Percentiles rank a stretch among this genome's conserved stretches.
Conservation (phyloP, 2,329 filamentous ascomycete genomes). For the Fusarium chlamydosporum region DNA sequence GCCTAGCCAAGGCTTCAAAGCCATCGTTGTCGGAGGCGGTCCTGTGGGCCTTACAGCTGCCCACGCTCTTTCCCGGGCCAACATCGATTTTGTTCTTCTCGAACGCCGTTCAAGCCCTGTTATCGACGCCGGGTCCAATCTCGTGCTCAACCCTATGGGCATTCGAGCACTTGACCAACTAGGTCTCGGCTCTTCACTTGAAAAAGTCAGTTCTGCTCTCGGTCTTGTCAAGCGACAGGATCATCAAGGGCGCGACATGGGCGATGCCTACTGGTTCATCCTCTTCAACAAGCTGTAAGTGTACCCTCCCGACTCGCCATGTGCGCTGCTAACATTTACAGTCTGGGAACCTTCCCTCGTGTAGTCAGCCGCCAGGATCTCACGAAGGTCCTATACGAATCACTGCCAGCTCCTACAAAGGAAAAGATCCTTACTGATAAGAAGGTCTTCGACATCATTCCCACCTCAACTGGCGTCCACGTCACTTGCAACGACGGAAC, state of each 20-base stretch:
- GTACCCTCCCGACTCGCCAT: accelerated
- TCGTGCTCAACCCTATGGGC: slow-evolving; percentile 52
- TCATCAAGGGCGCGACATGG: slow-evolving; percentile 48
- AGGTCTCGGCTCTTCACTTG: slow-evolving; percentile 47
- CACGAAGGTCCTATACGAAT: slow-evolving; percentile 52
- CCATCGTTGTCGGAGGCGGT: slow-evolving; percentile 51
- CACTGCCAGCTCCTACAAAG: slow-evolving; percentile 51
- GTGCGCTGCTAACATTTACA: slow-evolving; percentile 8
- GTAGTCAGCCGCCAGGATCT: slow-evolving; percentile 57
- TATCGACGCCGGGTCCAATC: slow-evolving; percentile 52
- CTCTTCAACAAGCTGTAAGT: slow-evolving; percentile 48
- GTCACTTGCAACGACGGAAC: slow-evolving; percentile 43
- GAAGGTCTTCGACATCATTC: slow-evolving; percentile 38
- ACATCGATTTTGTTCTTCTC: slow-evolving; percentile 59
- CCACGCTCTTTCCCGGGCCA: slow-evolving; percentile 46
- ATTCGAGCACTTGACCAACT: slow-evolving; percentile 55
- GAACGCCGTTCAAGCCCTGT: slow-evolving; percentile 52
- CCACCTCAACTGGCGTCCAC: slow-evolving; percentile 14
- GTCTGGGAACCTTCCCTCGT: slow-evolving; percentile 47
- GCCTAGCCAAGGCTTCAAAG: slow-evolving; percentile 25
- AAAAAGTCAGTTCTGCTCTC: slow-evolving; percentile 44
- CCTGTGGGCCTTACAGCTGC: slow-evolving; percentile 51
- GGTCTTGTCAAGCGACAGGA: slow-evolving; percentile 46
- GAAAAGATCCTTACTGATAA: slow-evolving; percentile 26
- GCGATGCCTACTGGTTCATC: slow-evolving; percentile 45